Conservation (phyloP, 1,284 basidiomycete species). For the Trametes polyzona region DNA sequence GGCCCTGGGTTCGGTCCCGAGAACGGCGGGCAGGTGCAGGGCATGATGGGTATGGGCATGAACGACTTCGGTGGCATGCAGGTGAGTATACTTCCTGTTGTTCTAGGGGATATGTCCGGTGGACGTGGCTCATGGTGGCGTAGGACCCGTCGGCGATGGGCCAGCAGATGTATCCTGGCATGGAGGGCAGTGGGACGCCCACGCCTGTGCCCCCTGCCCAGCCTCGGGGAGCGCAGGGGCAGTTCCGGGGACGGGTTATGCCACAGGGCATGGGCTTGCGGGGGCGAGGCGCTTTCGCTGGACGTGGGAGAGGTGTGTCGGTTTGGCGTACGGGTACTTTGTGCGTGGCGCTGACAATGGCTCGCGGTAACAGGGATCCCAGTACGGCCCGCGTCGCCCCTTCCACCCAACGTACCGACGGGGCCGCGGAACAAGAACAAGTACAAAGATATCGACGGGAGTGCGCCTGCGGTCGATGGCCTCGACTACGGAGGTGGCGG, state of each 20-base stretch:
- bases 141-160: constrained; percentile 43
- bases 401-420: constrained; percentile 82
- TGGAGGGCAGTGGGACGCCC: constrained; percentile 49
- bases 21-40: constrained; percentile 36
- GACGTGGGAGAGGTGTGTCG: constrained; percentile 43
- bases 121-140: constrained; percentile 24
- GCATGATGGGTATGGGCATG: constrained; percentile 40
- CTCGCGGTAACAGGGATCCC: constrained; percentile 40
- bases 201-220: constrained; percentile 35
- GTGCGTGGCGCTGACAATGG: not conserved
- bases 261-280: constrained; percentile 37
- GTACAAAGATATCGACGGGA: constrained; percentile 84
- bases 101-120: not conserved
- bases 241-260: constrained; percentile 61
- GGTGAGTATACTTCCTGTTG: constrained; percentile 44
- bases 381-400: constrained; percentile 74
- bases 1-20: constrained; percentile 39
- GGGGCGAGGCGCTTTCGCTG: constrained; percentile 38
- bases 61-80: constrained; percentile 46
- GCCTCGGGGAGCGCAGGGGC: constrained; percentile 47
- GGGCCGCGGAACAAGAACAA: constrained; percentile 85
- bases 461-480: constrained; percentile 80
- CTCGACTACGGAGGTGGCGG: constrained; percentile 77
- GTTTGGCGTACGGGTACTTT: not conserved
- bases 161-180: constrained; percentile 60